Conservation (phyloP, 306 rosid genomes). For the Quercus engelmannii region DNA sequence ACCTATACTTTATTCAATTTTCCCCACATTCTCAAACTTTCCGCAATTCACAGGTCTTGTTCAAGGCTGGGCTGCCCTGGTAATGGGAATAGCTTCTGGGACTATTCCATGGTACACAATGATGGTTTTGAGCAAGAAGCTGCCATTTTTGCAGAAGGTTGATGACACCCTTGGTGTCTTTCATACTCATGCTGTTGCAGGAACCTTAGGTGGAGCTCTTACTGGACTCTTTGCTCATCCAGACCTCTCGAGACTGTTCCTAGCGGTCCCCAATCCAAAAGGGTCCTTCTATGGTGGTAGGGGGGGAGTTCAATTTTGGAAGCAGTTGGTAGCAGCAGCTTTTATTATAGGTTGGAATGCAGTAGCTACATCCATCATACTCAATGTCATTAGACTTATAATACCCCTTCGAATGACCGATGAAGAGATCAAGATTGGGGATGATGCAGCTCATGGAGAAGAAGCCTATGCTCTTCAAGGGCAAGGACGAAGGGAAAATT, state of each 20-base stretch:
- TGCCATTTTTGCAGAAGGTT: background rate
- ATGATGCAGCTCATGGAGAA: slow-evolving; percentile 22
- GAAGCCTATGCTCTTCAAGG: slow-evolving; percentile 19
- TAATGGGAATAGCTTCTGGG: slow-evolving; percentile 20
- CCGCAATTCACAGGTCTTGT: slow-evolving; percentile 5
- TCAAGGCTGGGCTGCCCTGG: slow-evolving; percentile 19
- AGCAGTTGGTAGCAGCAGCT: slow-evolving; percentile 9
- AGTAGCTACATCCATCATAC: slow-evolving; percentile 5
- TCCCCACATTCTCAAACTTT: background rate
- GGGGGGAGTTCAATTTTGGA: slow-evolving; percentile 7
- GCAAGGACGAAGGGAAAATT: slow-evolving; percentile 5
- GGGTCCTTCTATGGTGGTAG: slow-evolving; percentile 13
- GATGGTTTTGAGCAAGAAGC: slow-evolving; percentile 12
- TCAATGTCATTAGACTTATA: background rate
- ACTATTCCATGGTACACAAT: slow-evolving; percentile 22
- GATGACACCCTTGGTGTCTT: slow-evolving; percentile 26
- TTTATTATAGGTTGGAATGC: slow-evolving; percentile 17
- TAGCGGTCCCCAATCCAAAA: background rate
- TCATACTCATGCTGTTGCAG: slow-evolving; percentile 17
- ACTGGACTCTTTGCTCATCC: slow-evolving; percentile 16
- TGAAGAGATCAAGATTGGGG: slow-evolving; percentile 6
- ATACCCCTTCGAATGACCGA: slow-evolving; percentile 4
- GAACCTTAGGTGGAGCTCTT: slow-evolving; percentile 14
- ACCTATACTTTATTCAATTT: background rate
- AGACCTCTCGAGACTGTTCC: background rate